phyloP scores from a whole-genome alignment of 2,329 filamentous ascomycete genomes.

The Leptographium lundbergii region DNA sequence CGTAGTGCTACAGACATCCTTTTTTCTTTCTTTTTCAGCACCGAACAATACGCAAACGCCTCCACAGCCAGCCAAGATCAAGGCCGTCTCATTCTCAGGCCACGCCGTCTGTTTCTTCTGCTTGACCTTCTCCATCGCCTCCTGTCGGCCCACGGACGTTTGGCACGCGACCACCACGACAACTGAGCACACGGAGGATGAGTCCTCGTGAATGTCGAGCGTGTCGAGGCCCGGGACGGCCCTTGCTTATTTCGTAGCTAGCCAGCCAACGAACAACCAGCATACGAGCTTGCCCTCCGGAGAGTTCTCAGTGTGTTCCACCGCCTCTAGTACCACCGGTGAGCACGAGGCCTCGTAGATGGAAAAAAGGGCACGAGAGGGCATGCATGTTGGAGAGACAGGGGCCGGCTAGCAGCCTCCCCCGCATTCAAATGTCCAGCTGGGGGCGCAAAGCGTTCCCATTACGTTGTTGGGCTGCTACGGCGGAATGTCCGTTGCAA shows the following conservation, averaged over 20 bases:
- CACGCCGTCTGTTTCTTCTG: not conserved
- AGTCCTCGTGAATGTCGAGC: not conserved
- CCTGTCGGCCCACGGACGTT: not conserved
- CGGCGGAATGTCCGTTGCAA: not conserved
- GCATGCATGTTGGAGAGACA: not conserved
- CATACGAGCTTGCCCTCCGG: too few relatives aligned
- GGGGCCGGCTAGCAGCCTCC: not conserved
- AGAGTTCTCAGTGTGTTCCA: too few relatives aligned
- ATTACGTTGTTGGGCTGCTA: not conserved
- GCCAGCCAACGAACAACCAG: too few relatives aligned
- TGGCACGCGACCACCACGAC: not conserved
- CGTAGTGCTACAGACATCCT: not conserved
- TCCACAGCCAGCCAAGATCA: not conserved
- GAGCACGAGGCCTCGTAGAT: not conserved
- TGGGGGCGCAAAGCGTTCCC: not conserved
- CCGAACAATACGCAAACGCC: not conserved
- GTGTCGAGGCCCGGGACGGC: not conserved
- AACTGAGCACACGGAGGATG: not conserved
- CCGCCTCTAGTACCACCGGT: not conserved
- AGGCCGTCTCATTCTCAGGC: not conserved
- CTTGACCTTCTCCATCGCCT: not conserved
- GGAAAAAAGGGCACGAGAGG: not conserved
- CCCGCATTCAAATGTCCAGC: not conserved
- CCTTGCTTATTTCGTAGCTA: not conserved
- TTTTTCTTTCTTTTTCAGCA: not conserved